Conservation (phyloP, 768 basidiomycete genomes). For the Leccinum subtestaceum region DNA sequence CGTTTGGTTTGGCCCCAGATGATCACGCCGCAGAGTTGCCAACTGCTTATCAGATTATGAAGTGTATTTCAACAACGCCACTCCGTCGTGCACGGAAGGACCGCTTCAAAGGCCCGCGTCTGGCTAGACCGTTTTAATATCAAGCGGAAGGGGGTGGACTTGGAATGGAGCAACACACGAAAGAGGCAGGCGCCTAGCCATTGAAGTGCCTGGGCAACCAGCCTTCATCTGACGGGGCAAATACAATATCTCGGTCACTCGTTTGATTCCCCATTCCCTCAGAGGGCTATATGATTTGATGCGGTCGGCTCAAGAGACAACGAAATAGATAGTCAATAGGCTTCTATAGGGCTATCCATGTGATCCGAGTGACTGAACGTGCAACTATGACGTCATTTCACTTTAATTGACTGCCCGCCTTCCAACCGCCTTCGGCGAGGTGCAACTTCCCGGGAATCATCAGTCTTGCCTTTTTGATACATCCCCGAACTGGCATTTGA, state of each 20-base stretch:
- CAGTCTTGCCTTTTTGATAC: slow-evolving; percentile 34
- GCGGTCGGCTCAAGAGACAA: slow-evolving; percentile 16
- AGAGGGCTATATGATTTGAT: slow-evolving; percentile 24
- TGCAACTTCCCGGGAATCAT: slow-evolving; percentile 39
- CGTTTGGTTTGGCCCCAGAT: slow-evolving; percentile 6
- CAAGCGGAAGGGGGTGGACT: slow-evolving; percentile 3
- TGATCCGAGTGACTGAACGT: slow-evolving; percentile 28
- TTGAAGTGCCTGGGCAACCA: slow-evolving; percentile 9
- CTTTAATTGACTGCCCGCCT: slow-evolving; percentile 52
- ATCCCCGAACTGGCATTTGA: slow-evolving; percentile 50
- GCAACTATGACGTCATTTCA: slow-evolving; percentile 40
- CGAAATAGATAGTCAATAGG: slow-evolving; percentile 20
- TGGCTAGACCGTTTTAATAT: slow-evolving; percentile 1
- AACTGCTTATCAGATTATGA: slow-evolving; percentile 8
- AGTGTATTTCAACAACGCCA: slow-evolving; percentile 14
- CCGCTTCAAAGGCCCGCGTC: not conserved
- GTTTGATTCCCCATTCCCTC: slow-evolving; percentile 25
- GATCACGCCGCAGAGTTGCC: slow-evolving; percentile 24
- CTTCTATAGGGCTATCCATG: slow-evolving; percentile 22
- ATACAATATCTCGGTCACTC: slow-evolving; percentile 4
- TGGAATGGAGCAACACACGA: slow-evolving; percentile 7
- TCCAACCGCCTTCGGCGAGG: slow-evolving; percentile 55
- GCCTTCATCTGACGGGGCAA: slow-evolving; percentile 13
- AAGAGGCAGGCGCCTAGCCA: slow-evolving; percentile 9
- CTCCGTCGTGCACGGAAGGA: slow-evolving; percentile 24